These are phyloP conservation scores for Calycina herbarum DNA, from an alignment of 2,329 filamentous ascomycete genomes.

Conservation along the genomic window DNA sequence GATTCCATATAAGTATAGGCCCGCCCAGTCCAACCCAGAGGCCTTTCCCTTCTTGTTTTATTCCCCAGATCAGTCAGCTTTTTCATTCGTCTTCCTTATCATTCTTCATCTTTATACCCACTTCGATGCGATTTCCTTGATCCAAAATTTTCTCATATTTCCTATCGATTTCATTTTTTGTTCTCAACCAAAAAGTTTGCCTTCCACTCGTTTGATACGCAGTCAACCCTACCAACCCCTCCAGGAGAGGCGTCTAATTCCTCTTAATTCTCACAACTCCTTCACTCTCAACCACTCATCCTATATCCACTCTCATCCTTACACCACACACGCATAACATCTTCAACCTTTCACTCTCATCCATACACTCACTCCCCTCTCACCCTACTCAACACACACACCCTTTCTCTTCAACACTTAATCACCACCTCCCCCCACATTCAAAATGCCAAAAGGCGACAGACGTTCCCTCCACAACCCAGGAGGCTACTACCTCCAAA, in stretches of 20 bases:
- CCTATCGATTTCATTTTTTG: conserved; percentile 22
- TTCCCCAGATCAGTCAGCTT: conserved; percentile 24
- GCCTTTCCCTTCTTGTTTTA: conserved; percentile 17
- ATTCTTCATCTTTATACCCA: conserved; percentile 28
- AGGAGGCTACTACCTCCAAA: conserved; percentile 29
- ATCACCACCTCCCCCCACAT: conserved; percentile 11
- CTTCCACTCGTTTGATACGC: conserved; percentile 27
- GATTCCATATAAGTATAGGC: conserved; percentile 32
- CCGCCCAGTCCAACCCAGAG: conserved; percentile 25
- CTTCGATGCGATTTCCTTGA: conserved; percentile 25
- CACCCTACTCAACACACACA: conserved; percentile 10
- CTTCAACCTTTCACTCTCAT: neutral
- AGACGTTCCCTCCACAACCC: conserved; percentile 27
- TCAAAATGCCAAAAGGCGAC: conserved; percentile 34
- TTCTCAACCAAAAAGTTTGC: conserved; percentile 10
- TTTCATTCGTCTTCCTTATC: conserved; percentile 12
- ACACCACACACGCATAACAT: conserved; percentile 1
- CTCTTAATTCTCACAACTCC: conserved; percentile 22
- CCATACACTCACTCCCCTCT: conserved; percentile 8
- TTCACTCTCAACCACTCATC: conserved; percentile 11
- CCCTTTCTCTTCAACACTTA: conserved; percentile 10
- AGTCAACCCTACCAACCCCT: conserved; percentile 21
- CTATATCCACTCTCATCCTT: neutral
- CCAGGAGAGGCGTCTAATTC: conserved; percentile 34
- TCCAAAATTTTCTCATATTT: conserved; percentile 22